Base-by-base conservation (phyloP, 345 rosid genomes). In the Theobroma cacao region DNA sequence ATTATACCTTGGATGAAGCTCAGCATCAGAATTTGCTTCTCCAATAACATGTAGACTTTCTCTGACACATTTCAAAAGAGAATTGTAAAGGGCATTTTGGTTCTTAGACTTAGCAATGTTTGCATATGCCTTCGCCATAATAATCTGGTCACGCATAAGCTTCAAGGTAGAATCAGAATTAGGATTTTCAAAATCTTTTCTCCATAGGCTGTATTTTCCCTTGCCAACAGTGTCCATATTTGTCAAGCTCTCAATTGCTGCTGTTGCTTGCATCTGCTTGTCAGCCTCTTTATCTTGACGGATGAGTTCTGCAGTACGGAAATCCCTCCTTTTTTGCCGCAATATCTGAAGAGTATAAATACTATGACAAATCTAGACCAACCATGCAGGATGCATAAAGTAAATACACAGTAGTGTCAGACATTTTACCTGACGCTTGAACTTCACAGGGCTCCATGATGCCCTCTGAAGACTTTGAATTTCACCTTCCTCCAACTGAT, bases 131-230 rank as follows among this genome's bases (percentile, higher is more conserved):
- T 92, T 94, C 28, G 95, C 97, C 98, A 94, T 90, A 75, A 94
- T 92, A 80, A 94, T 88, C 89, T 96, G 99, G 89, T 96, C 98
- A 43, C 95, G 89, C 93, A 94, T 94, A 76, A 96, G 95, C 80
- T 90, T 94, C 87, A 94, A 86, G 30, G 87, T 87, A 71, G 98
- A 84, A 84, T 90, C 99, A 63, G 97, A 91, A 85, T 90, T 90
- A 72, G 90, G 95, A 82, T 80, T 91, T 74, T 94, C 97, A 74
- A 72, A 91, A 82, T 96, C 98, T 89, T 91, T 91, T 88, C 98
- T 93, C 99, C 97, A 94, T 78, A 92, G 90, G 71, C 94, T 93
- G 83, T 94, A 93, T 80, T 91, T 97, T 75, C 89, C 98, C 74
- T 79, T 83, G 83, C 84, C 79, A 24, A 87, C 79, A 50, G 92